phyloP scores from a whole-genome alignment of 768 basidiomycete genomes.

The Chalciporus pseudorubinellus region DNA sequence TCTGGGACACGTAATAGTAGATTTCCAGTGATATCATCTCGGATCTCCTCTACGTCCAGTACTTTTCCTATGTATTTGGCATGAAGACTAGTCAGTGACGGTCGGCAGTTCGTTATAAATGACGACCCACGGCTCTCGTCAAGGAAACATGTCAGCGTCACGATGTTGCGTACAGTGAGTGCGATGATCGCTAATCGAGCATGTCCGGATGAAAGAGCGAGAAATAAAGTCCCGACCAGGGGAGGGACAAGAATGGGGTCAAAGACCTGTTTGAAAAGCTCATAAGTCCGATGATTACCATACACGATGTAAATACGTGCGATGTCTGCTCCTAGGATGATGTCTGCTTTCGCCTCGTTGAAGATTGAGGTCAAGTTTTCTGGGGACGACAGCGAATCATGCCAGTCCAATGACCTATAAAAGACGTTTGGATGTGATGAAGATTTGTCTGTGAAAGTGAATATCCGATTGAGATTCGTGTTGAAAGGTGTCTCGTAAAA shows the following conservation, averaged over 20 bases:
- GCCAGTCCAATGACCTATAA: constrained; percentile 63
- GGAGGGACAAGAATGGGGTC: constrained; percentile 61
- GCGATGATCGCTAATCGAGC: constrained; percentile 33
- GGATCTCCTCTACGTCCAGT: constrained; percentile 31
- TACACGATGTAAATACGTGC: constrained; percentile 28
- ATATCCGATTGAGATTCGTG: not conserved
- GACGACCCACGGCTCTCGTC: constrained; percentile 28
- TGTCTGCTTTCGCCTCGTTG: constrained; percentile 43
- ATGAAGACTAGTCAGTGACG: not conserved
- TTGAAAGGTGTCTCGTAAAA: constrained; percentile 1
- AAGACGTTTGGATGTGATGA: constrained; percentile 45
- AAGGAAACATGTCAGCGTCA: constrained; percentile 49
- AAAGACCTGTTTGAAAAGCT: constrained; percentile 51
- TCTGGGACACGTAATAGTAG: constrained; percentile 30
- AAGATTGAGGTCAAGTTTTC: constrained; percentile 30
- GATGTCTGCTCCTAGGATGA: constrained; percentile 74
- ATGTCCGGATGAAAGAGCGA: constrained; percentile 26
- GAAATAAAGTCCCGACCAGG: constrained; percentile 47
- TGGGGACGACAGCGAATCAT: constrained; percentile 45
- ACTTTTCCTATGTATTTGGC: constrained; percentile 14
- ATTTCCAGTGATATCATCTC: constrained; percentile 4
- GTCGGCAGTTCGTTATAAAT: not conserved
- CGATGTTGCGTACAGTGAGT: constrained; percentile 52
- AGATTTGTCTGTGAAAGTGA: constrained; percentile 47
- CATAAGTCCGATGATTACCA: not conserved